Evolutionary conservation across 139 green algal genomes (phyloP).

Genomic region (Trebouxia sp.): DNA sequence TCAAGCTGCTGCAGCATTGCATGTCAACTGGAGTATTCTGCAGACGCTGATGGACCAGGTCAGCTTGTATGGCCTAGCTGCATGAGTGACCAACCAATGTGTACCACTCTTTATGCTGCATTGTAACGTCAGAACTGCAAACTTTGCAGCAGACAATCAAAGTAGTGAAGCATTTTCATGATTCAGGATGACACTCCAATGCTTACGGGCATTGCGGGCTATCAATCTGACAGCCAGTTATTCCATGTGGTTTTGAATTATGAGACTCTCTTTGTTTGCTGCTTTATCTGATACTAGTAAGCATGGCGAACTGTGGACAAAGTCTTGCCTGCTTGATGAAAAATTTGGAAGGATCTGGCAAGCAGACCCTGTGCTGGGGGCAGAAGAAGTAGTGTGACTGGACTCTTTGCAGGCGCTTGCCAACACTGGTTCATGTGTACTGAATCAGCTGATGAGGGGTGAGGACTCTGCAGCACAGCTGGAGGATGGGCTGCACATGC

Average conservation of each 20-base stretch:
- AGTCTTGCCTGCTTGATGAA: no score
- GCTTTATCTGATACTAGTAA: no score
- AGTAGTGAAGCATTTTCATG: background rate
- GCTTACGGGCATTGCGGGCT: no score
- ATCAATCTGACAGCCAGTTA: no score
- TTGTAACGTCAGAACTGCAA: background rate
- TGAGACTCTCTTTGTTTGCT: no score
- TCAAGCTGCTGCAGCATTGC: background rate
- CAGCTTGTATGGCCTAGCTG: background rate
- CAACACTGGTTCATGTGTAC: background rate
- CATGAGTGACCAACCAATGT: background rate
- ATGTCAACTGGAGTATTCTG: background rate
- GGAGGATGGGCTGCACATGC: background rate
- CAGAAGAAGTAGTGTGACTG: no score
- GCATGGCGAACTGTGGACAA: no score
- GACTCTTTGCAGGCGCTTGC: conserved; percentile 1
- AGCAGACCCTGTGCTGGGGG: no score
- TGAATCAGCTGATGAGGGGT: background rate
- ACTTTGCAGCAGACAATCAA: background rate
- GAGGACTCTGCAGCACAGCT: background rate
- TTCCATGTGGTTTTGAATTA: no score
- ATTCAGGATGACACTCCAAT: no score
- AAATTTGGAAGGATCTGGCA: no score
- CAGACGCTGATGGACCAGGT: conserved; percentile 9
- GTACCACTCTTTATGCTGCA: background rate